Conservation (phyloP, 441 rosid species). For the Dalechampia spathulata region DNA sequence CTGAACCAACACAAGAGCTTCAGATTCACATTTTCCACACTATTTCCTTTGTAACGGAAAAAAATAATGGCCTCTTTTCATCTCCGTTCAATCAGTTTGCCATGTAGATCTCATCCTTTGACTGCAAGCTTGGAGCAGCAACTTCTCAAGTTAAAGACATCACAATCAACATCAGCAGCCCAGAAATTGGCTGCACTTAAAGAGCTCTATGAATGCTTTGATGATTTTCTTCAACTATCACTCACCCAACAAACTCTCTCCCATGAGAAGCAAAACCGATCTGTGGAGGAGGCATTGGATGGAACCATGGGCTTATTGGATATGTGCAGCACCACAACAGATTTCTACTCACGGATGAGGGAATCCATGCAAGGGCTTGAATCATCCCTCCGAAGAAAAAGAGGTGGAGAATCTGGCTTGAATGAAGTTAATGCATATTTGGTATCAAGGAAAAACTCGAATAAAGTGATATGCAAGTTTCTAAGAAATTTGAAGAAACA, state of each 20-base stretch:
- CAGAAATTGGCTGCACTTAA: constrained; percentile 19
- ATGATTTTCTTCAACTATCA: constrained; percentile 24
- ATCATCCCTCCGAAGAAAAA: constrained; percentile 12
- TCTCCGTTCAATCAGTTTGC: constrained; percentile 16
- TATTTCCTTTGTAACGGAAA: neutral
- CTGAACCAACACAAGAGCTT: neutral
- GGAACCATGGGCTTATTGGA: constrained; percentile 10
- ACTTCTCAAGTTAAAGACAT: constrained; percentile 5
- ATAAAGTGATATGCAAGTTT: neutral
- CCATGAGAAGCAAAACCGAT: neutral
- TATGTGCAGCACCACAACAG: constrained; percentile 3
- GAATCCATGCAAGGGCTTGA: constrained; percentile 3
- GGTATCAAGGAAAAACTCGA: neutral
- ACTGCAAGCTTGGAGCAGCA: constrained; percentile 3
- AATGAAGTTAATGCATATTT: constrained; percentile 1
- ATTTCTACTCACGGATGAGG: constrained; percentile 7
- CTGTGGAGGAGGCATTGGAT: neutral
- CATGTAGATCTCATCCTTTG: constrained; percentile 10
- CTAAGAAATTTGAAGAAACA: constrained; percentile 5
- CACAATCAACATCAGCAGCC: neutral
- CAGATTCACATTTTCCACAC: neutral
- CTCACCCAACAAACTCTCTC: neutral
- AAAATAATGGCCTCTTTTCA: constrained; percentile 14
- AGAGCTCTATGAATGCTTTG: constrained; percentile 25
- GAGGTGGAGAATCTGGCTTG: too few relatives aligned